Conservation (phyloP, 495 filamentous ascomycete species). For the Ascobolus immersus region DNA sequence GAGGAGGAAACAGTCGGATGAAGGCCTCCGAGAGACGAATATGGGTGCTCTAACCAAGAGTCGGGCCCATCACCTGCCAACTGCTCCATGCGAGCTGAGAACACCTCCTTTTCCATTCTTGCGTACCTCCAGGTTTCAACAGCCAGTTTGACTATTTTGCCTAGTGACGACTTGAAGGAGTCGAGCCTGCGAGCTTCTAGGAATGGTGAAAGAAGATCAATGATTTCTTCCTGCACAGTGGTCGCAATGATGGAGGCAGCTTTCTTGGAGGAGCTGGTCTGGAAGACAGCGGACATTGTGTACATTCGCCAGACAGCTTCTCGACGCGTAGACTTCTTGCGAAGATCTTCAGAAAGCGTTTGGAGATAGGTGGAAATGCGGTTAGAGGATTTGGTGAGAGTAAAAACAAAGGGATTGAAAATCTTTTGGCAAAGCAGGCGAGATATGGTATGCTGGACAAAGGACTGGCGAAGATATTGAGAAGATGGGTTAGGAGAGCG, state of each 20-base stretch:
- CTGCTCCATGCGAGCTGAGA: constrained; percentile 28
- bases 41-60: constrained; percentile 24
- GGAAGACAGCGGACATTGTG: constrained; percentile 38
- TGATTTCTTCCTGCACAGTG: constrained; percentile 35
- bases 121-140: constrained; percentile 41
- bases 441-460: constrained; percentile 33
- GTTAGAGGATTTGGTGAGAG: constrained; percentile 33
- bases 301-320: constrained; percentile 41
- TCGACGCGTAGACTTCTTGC: constrained; percentile 32
- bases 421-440: constrained; percentile 34
- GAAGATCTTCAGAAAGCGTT: constrained; percentile 34
- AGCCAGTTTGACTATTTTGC: constrained; percentile 35
- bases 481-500: constrained; percentile 23
- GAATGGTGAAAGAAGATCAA: constrained; percentile 32
- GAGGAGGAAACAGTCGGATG: constrained; percentile 1
- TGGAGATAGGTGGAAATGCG: constrained; percentile 37
- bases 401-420: constrained; percentile 40
- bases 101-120: constrained; percentile 34
- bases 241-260: constrained; percentile 34
- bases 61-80: constrained; percentile 19
- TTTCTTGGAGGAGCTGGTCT: constrained; percentile 33
- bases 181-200: constrained; percentile 30
- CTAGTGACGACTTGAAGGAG: constrained; percentile 24
- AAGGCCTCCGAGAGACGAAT: constrained; percentile 6
- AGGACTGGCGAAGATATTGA: constrained; percentile 31